A percentile compares a stretch with the other conserved stretches of the same genome.
Conservation (phyloP, 1,284 basidiomycete genomes). For the Naganishia sp. region DNA sequence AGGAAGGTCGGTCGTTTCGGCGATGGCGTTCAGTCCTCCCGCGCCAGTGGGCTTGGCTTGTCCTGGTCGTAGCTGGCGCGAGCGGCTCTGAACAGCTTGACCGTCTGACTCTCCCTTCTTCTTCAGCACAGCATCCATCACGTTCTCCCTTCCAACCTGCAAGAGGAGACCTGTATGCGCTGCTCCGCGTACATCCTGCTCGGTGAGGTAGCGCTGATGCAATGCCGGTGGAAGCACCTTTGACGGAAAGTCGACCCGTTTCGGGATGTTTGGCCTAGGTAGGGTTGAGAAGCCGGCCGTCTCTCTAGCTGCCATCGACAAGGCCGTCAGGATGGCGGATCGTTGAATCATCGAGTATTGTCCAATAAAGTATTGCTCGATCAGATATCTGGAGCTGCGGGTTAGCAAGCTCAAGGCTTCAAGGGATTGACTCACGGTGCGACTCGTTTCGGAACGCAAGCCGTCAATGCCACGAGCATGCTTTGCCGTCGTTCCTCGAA, state of each 20-base stretch:
- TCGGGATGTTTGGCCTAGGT: constrained; percentile 37
- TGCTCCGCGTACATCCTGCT: constrained; percentile 9
- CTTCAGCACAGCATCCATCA: background rate
- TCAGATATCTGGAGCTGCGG: constrained; percentile 63
- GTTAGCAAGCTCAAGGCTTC: background rate
- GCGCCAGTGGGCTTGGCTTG: constrained; percentile 35
- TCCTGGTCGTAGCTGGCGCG: constrained; percentile 40
- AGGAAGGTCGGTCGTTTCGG: constrained; percentile 41
- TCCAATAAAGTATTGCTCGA: constrained; percentile 88
- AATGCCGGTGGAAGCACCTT: constrained; percentile 70
- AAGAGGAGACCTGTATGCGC: constrained; percentile 6
- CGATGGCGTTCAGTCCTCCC: constrained; percentile 37
- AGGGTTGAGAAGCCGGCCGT: constrained; percentile 68
- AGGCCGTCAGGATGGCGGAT: constrained; percentile 76
- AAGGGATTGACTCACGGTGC: constrained; percentile 65
- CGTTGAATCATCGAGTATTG: constrained; percentile 87
- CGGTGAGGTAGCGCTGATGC: constrained; percentile 67
- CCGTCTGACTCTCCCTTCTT: constrained; percentile 37
- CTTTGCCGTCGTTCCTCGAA: constrained; percentile 79
- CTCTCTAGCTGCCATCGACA: constrained; percentile 82
- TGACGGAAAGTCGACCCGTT: constrained; percentile 65
- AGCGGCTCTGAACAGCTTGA: constrained; percentile 56
- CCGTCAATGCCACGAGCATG: constrained; percentile 74
- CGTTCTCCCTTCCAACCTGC: constrained; percentile 16
- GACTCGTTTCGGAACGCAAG: constrained; percentile 71